phyloP scores from a whole-genome alignment of 371 early-diverging fungal species.

The Mortierella sp. region DNA sequence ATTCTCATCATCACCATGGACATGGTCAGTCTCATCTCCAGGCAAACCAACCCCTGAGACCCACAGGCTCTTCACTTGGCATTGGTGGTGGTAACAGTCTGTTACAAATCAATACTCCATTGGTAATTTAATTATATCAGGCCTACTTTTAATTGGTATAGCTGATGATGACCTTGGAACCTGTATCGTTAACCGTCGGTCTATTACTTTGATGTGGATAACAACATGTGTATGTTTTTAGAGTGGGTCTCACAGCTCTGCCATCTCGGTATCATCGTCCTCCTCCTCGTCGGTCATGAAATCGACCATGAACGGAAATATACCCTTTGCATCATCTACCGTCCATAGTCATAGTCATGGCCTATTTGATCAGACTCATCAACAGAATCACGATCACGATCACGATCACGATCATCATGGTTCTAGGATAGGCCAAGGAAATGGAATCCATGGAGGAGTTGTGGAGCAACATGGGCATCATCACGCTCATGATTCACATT shows the following conservation, averaged over 20 bases:
- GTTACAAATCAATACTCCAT: slow-evolving; percentile 25
- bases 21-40: slow-evolving; percentile 20
- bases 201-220: neutral
- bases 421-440: neutral
- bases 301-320: slow-evolving; percentile 32
- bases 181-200: neutral
- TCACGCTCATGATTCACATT: slow-evolving; percentile 11
- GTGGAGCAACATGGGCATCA: slow-evolving; percentile 6
- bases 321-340: slow-evolving; percentile 43
- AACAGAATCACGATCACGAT: slow-evolving; percentile 20
- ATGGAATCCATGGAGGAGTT: neutral
- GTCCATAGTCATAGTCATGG: slow-evolving; percentile 22
- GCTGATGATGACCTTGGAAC: neutral
- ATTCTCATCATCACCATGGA: slow-evolving; percentile 17
- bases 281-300: slow-evolving; percentile 24
- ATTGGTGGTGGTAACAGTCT: slow-evolving; percentile 17
- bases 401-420: slow-evolving; percentile 20
- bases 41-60: slow-evolving; percentile 20
- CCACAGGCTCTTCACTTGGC: slow-evolving; percentile 18
- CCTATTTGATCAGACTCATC: slow-evolving; percentile 14
- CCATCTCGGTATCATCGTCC: slow-evolving; percentile 3
- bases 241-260: slow-evolving; percentile 15
- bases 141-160: neutral
- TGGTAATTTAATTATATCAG: slow-evolving; percentile 27
- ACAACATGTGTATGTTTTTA: neutral